Conservation (phyloP, 1,284 basidiomycete genomes). For the Thecaphora thlaspeos region DNA sequence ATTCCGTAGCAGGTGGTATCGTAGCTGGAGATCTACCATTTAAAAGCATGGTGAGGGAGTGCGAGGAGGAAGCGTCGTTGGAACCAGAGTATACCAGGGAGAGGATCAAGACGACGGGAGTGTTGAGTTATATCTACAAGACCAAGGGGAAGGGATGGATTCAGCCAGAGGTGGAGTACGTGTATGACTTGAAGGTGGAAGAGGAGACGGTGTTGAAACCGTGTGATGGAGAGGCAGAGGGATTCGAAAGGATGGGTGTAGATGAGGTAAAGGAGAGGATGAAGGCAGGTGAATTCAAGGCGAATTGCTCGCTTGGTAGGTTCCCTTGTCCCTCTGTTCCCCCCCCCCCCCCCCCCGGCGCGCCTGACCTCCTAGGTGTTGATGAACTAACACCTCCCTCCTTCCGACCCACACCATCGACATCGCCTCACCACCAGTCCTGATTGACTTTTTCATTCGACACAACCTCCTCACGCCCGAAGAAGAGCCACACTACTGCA, state of each 20-base stretch:
- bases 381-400: not conserved
- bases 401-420: not conserved
- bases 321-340: no score
- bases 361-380: no score
- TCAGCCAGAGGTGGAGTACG: slow-evolving; percentile 56
- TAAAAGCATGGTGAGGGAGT: slow-evolving; percentile 84
- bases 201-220: slow-evolving; percentile 67
- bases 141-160: slow-evolving; percentile 64
- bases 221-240: slow-evolving; percentile 87
- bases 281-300: slow-evolving; percentile 71
- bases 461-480: slow-evolving; percentile 74
- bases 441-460: slow-evolving; percentile 80
- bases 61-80: slow-evolving; percentile 85
- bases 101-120: slow-evolving; percentile 61
- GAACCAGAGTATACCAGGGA: slow-evolving; percentile 66
- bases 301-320: slow-evolving; percentile 70
- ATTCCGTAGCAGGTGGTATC: slow-evolving; percentile 63
- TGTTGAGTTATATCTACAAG: slow-evolving; percentile 63
- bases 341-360: no score
- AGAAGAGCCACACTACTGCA: slow-evolving; percentile 71
- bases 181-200: slow-evolving; percentile 49
- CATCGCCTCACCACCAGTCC: slow-evolving; percentile 59
- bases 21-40: slow-evolving; percentile 70
- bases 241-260: slow-evolving; percentile 65
- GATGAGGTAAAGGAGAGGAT: slow-evolving; percentile 45